Base-by-base conservation (phyloP, 441 rosid genomes). In the Euphorbia celastroides region DNA sequence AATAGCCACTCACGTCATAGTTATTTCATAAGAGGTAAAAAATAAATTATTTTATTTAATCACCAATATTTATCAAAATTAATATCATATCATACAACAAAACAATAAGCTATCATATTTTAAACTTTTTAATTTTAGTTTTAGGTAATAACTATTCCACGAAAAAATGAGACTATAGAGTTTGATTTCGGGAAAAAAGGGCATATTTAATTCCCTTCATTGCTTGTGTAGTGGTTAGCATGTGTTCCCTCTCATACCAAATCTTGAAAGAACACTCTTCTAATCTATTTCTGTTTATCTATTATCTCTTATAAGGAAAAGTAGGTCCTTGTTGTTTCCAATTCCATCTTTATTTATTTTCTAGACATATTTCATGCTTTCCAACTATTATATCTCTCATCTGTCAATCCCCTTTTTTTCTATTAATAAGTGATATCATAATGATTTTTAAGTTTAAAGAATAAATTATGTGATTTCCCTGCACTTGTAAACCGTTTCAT, bases 211-310 rank as follows among this genome's bases (percentile, higher is more conserved):
- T 75, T 41, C 69, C 77, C 68, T 58, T 72, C 32, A 10, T 41
- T 72, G 79, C 74, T 61, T 34, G 73, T 69, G 16, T 48, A 36
- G 69, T 81, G 81, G 78, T 68, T 72, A 50, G 60, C 79, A 78
- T 78, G 67, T 78, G 67, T 58, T 64, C 50, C 63, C 64, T 58
- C 51, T 64, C n/a, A 62, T 42, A 66, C 36, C 68, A 54, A 42
- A 57, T 66, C 65, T 65, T 67, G 52, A 38, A 65, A 46, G 52
- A 65, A 57, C 70, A 42, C 65, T 75, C 67, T 34, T 63, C 73
- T 69, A 71, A 79, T 70, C 78, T 75, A 69, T 66, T 57, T 72
- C 76, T 73, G 25, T 38, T 25, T 11, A 36, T 71, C 66, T 70
- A 76, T 44, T 16, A 36, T 64, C 70, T 69, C 63, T 52, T 58